These are phyloP conservation scores for Hapsidospora chrysogenum DNA, from an alignment of 495 filamentous ascomycete genomes.

Conservation along the genomic window DNA sequence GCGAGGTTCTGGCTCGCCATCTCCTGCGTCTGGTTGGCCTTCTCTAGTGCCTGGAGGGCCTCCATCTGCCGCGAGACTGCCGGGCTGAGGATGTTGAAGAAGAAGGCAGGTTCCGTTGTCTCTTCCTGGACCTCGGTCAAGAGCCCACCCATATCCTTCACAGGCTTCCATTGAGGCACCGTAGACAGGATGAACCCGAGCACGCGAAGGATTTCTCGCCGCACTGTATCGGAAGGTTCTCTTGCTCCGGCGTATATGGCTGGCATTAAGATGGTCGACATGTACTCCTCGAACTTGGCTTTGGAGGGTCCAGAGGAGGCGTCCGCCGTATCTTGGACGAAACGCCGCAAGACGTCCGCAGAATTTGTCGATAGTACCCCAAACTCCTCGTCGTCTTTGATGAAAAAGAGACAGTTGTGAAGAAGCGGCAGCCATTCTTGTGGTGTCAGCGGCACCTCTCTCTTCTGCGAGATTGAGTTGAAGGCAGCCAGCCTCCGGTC, in stretches of 20 bases:
- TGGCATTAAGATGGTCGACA: slow-evolving; percentile 41
- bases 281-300: slow-evolving; percentile 21
- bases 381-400: slow-evolving; percentile 75
- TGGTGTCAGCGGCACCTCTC: slow-evolving; percentile 35
- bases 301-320: slow-evolving; percentile 16
- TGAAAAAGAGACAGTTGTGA: slow-evolving; percentile 77
- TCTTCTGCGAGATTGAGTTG: slow-evolving; percentile 44
- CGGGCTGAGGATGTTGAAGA: slow-evolving; percentile 80
- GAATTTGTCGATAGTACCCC: slow-evolving; percentile 68
- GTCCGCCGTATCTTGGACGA: slow-evolving; percentile 39
- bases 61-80: slow-evolving; percentile 76
- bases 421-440: slow-evolving; percentile 82
- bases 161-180: slow-evolving; percentile 47
- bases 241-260: slow-evolving; percentile 56
- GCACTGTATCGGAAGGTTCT: slow-evolving; percentile 66
- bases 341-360: slow-evolving; percentile 63
- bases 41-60: slow-evolving; percentile 60
- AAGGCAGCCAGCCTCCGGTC: slow-evolving; percentile 66
- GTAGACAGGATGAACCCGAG: slow-evolving; percentile 61
- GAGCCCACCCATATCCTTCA: slow-evolving; percentile 60
- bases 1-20: slow-evolving; percentile 61
- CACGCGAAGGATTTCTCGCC: slow-evolving; percentile 61
- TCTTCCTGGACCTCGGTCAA: slow-evolving; percentile 51
- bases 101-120: slow-evolving; percentile 75
- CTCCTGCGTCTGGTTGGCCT: slow-evolving; percentile 40